Evolutionary conservation across 192 early-diverging fungal species (phyloP).

Genomic region (Oehlia diaphana): DNA sequence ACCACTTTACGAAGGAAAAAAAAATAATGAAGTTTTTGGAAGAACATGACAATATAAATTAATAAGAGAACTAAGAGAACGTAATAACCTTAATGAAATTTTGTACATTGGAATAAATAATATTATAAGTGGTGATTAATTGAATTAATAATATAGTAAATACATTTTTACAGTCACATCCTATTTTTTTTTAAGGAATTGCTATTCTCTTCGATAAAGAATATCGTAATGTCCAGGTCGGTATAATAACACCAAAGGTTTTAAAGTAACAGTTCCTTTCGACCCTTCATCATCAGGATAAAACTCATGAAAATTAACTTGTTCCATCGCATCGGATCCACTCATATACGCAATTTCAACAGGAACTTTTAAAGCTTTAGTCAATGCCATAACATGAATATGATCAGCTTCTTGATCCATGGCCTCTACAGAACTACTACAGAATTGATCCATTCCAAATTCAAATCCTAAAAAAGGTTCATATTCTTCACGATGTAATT

Average conservation of each 20-base stretch:
- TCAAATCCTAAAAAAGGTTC: slow-evolving; percentile 58
- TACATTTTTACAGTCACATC: not conserved
- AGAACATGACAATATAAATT: too few species aligned
- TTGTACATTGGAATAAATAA: slow-evolving; percentile 7
- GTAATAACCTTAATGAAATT: not conserved
- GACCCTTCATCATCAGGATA: slow-evolving; percentile 57
- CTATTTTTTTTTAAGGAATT: not conserved
- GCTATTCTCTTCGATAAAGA: slow-evolving; percentile 52
- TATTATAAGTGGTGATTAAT: not conserved
- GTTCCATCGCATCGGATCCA: slow-evolving; percentile 48
- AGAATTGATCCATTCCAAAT: slow-evolving; percentile 57
- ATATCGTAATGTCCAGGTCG: slow-evolving; percentile 78
- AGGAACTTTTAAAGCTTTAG: slow-evolving; percentile 62
- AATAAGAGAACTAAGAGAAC: too few species aligned
- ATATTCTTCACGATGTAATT: slow-evolving; percentile 56
- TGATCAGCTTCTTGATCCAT: slow-evolving; percentile 76
- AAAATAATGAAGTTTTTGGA: not conserved
- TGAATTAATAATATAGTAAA: not conserved
- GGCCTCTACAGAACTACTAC: slow-evolving; percentile 54
- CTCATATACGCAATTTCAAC: slow-evolving; percentile 73
- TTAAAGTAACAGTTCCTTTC: slow-evolving; percentile 26
- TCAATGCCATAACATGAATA: slow-evolving; percentile 76
- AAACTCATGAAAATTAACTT: slow-evolving; percentile 75
- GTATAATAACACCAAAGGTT: slow-evolving; percentile 50
- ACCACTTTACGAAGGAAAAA: not conserved